These are phyloP conservation scores for Kwoniella sp. DNA, from an alignment of 768 basidiomycete species.

Conservation along the genomic window DNA sequence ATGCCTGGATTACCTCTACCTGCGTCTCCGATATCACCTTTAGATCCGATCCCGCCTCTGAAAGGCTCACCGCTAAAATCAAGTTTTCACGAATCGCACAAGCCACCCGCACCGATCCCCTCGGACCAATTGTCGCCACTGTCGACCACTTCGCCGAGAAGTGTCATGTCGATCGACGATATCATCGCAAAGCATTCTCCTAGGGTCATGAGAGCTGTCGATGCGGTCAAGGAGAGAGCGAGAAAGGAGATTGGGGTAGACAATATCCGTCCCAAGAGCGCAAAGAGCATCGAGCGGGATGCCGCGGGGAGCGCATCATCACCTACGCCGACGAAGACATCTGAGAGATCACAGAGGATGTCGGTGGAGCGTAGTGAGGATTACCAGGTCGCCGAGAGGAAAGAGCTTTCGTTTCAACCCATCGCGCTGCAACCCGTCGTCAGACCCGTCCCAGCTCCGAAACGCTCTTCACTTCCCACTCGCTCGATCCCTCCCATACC, in stretches of 20 bases:
- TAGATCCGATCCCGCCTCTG: neutral
- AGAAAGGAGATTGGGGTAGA: slow-evolving; percentile 23
- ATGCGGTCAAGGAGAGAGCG: slow-evolving; percentile 26
- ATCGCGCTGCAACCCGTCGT: too few species aligned
- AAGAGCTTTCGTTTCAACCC: neutral
- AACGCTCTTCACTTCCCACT: neutral
- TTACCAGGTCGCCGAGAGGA: neutral
- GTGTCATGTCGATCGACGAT: slow-evolving; percentile 48
- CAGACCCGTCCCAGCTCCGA: neutral
- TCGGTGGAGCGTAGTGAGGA: neutral
- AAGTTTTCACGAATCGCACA: neutral
- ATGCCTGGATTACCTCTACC: neutral
- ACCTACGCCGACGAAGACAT: neutral
- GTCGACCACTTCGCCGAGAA: neutral
- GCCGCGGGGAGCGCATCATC: neutral
- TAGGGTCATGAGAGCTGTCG: slow-evolving; percentile 17
- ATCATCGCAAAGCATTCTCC: slow-evolving; percentile 43
- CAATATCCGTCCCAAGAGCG: neutral
- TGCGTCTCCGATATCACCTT: neutral
- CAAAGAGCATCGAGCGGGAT: slow-evolving; percentile 57
- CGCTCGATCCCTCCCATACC: neutral
- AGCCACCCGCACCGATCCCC: neutral
- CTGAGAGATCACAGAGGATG: neutral
- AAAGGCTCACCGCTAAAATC: neutral
- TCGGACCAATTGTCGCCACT: neutral